Conservation (phyloP, 2,329 filamentous ascomycete genomes). For the Colletotrichum endophyticum region DNA sequence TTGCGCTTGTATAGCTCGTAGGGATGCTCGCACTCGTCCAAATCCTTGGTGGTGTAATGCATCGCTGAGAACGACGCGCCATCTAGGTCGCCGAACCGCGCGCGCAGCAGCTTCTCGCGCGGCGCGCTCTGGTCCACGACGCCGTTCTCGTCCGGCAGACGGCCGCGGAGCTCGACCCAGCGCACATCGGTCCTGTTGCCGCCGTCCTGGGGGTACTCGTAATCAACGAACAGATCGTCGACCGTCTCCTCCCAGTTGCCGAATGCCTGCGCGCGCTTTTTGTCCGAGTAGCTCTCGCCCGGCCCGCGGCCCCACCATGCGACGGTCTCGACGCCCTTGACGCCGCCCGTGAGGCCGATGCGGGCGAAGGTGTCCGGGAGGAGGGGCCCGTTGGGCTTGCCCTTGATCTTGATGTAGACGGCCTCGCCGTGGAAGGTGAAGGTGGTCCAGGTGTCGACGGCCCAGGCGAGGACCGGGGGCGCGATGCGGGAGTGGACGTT, state of each 20-base stretch:
- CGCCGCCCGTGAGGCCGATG: slow-evolving; percentile 62
- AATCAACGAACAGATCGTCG: slow-evolving; percentile 61
- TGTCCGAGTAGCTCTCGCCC: slow-evolving; percentile 70
- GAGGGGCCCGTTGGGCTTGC: slow-evolving; percentile 49
- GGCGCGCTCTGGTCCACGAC: background rate
- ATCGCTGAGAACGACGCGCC: slow-evolving; percentile 61
- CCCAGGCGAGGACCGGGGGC: slow-evolving; percentile 69
- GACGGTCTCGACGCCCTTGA: slow-evolving; percentile 40
- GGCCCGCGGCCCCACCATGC: slow-evolving; percentile 74
- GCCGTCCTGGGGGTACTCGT: slow-evolving; percentile 72
- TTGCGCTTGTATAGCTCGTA: slow-evolving; percentile 58
- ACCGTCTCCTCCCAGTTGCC: slow-evolving; percentile 55
- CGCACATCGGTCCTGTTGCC: slow-evolving; percentile 69
- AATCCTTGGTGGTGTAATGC: slow-evolving; percentile 59
- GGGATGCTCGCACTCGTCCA: slow-evolving; percentile 62
- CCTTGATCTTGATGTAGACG: slow-evolving; percentile 55
- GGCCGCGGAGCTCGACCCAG: slow-evolving; percentile 56
- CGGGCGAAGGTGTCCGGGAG: slow-evolving; percentile 65
- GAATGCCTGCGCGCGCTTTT: slow-evolving; percentile 63
- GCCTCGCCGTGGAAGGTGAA: slow-evolving; percentile 59
- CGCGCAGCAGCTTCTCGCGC: slow-evolving; percentile 40
- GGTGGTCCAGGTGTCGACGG: slow-evolving; percentile 51
- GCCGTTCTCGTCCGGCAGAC: slow-evolving; percentile 26
- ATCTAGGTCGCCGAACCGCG: slow-evolving; percentile 48
- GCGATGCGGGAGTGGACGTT: slow-evolving; percentile 59